Conservation (phyloP, 2,329 filamentous ascomycete species). For the Colletotrichum nymphaeae region DNA sequence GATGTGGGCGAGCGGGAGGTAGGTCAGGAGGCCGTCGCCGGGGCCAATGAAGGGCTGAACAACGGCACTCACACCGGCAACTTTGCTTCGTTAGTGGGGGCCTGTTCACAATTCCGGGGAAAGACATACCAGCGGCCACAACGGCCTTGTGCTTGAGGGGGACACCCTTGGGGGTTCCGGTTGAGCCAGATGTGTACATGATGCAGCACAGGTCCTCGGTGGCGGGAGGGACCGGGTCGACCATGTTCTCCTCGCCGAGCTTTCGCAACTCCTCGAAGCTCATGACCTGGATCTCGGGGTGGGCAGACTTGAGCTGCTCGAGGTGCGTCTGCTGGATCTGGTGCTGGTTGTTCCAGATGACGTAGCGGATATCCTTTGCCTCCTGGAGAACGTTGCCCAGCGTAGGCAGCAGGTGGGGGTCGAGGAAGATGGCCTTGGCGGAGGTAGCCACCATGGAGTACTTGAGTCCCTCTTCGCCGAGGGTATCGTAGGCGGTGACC, state of each 20-base stretch:
- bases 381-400: constrained; percentile 65
- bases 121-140: constrained; percentile 74
- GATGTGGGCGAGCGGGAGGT: constrained; percentile 88
- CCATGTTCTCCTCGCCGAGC: constrained; percentile 70
- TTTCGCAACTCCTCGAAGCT: constrained; percentile 64
- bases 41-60: constrained; percentile 82
- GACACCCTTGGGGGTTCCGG: constrained; percentile 85
- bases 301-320: constrained; percentile 56
- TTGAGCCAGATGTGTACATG: constrained; percentile 82
- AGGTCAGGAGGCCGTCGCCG: constrained; percentile 83
- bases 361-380: constrained; percentile 58
- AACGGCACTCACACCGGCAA: constrained; percentile 82
- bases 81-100: constrained; percentile 48
- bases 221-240: constrained; percentile 75
- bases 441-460: constrained; percentile 80
- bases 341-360: constrained; percentile 68
- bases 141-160: constrained; percentile 81
- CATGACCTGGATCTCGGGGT: constrained; percentile 58
- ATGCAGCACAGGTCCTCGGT: constrained; percentile 82
- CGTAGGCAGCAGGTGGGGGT: constrained; percentile 67
- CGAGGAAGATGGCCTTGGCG: constrained; percentile 73
- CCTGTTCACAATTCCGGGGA: background rate
- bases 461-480: constrained; percentile 79
- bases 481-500: constrained; percentile 86
- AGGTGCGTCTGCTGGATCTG: constrained; percentile 62